phyloP scores from a whole-genome alignment of 2,329 filamentous ascomycete genomes.

The Fusarium decemcellulare region DNA sequence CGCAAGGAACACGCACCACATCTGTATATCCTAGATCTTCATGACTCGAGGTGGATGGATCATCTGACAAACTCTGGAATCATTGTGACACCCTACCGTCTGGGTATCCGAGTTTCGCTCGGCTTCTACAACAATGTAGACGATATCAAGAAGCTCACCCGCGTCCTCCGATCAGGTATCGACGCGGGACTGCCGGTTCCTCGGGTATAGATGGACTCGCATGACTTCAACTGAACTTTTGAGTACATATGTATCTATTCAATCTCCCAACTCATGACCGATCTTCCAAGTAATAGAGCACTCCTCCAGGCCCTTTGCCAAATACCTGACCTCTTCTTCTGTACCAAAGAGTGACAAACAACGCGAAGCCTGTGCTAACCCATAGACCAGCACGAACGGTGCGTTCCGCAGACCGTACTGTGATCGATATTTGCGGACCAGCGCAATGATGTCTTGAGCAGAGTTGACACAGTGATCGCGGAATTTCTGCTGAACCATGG shows the following conservation, averaged over 20 bases:
- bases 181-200: neutral
- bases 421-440: constrained; percentile 2
- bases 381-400: constrained; percentile 6
- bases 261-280: neutral
- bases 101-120: neutral
- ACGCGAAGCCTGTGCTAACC: constrained; percentile 7
- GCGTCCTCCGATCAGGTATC: neutral
- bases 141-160: neutral
- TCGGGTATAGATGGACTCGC: neutral
- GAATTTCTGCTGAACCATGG: neutral
- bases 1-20: neutral
- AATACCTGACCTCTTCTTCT: constrained; percentile 8
- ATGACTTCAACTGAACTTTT: no score
- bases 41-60: neutral
- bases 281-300: constrained; percentile 16
- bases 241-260: neutral
- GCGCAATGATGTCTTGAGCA: constrained; percentile 1
- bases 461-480: constrained; percentile 6
- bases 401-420: constrained; percentile 7
- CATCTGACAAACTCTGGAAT: neutral
- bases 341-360: constrained; percentile 5
- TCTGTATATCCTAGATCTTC: neutral
- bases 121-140: constrained; percentile 1
- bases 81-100: neutral
- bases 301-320: neutral